phyloP scores from a whole-genome alignment of 129 eudicot genomes.

The sunflower (Helianthus annuus) region DNA sequence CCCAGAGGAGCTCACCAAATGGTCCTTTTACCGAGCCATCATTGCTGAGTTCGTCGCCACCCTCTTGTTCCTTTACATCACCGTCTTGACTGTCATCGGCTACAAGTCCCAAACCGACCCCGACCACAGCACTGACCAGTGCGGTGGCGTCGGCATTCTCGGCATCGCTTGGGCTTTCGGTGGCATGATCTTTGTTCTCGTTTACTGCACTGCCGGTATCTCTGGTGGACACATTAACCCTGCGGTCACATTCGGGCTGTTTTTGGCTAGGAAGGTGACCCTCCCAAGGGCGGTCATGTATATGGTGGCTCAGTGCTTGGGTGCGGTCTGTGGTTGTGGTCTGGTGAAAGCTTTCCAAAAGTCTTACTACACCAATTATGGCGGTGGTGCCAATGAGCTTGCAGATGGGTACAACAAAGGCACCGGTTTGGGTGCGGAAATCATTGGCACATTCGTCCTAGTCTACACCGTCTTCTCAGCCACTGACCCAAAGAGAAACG shows the following conservation, averaged over 20 bases:
- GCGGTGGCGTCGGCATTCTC: conserved; percentile 76
- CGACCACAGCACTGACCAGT: conserved; percentile 29
- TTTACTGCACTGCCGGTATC: conserved; percentile 78
- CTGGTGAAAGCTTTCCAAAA: conserved; percentile 64
- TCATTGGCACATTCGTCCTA: conserved; percentile 62
- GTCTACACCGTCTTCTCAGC: conserved; percentile 76
- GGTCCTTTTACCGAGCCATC: conserved; percentile 67
- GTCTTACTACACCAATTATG: conserved; percentile 40
- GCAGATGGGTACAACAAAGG: conserved; percentile 58
- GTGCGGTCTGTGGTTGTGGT: conserved; percentile 71
- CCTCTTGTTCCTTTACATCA: conserved; percentile 60
- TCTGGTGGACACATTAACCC: conserved; percentile 81
- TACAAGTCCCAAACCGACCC: conserved; percentile 60
- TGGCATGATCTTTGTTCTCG: conserved; percentile 77
- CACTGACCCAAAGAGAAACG: conserved; percentile 76
- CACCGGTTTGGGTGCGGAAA: conserved; percentile 66
- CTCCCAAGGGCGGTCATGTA: conserved; percentile 54
- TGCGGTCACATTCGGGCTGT: conserved; percentile 64
- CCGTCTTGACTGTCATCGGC: conserved; percentile 74
- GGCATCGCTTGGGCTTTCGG: conserved; percentile 91
- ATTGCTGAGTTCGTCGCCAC: conserved; percentile 74
- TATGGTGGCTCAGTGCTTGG: conserved; percentile 71
- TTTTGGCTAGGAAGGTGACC: conserved; percentile 60
- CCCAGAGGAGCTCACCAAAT: conserved; percentile 51
- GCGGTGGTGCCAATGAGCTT: conserved; percentile 63